phyloP scores from a whole-genome alignment of 495 filamentous ascomycete genomes.

The Choiromyces venosus region DNA sequence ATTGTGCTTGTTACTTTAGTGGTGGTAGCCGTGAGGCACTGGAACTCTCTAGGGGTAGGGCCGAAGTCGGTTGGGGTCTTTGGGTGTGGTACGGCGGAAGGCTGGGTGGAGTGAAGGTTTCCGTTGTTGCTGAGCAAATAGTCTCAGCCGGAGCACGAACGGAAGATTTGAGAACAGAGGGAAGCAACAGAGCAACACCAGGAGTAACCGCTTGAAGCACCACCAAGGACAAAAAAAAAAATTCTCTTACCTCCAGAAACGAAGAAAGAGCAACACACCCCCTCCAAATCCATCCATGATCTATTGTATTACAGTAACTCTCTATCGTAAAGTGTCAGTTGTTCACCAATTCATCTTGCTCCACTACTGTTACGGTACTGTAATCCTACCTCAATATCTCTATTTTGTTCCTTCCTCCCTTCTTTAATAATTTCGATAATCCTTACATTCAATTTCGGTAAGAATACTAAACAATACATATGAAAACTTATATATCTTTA shows the following conservation, averaged over 20 bases:
- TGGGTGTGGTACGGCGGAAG: conserved; percentile 27
- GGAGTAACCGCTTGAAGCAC: background rate
- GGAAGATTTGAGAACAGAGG: background rate
- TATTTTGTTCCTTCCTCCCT: background rate
- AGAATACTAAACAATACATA: background rate
- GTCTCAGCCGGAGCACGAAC: conserved; percentile 29
- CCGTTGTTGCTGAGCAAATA: conserved; percentile 30
- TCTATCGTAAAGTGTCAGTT: background rate
- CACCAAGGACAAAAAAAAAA: background rate
- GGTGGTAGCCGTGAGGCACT: conserved; percentile 41
- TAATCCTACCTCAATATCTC: background rate
- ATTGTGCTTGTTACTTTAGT: conserved; percentile 42
- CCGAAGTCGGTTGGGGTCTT: conserved; percentile 40
- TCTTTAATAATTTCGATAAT: background rate
- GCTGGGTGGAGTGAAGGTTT: conserved; percentile 32
- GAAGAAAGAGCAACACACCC: background rate
- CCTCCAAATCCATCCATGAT: background rate
- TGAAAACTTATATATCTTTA: background rate
- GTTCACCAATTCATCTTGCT: background rate
- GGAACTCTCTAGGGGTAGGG: conserved; percentile 41
- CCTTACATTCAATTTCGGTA: background rate
- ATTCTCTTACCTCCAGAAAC: background rate
- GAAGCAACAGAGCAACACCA: conserved; percentile 1
- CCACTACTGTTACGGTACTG: no score
- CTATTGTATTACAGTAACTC: background rate